Percentiles rank a stretch among this genome's conserved stretches.
Evolutionary conservation across 352 stramenopile genomes (phyloP).

Genomic region (Phytophthora quininea): DNA sequence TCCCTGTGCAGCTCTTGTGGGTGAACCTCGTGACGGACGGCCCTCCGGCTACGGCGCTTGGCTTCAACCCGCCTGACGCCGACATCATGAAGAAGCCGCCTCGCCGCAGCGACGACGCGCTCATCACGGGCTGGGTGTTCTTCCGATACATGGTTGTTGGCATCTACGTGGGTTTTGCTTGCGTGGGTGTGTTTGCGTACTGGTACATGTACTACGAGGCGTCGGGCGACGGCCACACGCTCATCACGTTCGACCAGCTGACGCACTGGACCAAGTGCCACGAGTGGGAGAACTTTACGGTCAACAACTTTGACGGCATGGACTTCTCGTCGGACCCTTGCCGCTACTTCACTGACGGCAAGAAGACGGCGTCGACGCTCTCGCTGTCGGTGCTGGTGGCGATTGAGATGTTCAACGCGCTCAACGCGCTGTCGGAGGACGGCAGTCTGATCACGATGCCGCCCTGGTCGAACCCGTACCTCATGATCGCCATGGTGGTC

Average conservation of each 20-base stretch:
- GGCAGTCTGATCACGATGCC: slow-evolving; percentile 92
- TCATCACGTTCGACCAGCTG: slow-evolving; percentile 91
- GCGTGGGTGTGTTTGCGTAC: slow-evolving; percentile 93
- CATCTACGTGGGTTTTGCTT: slow-evolving; percentile 93
- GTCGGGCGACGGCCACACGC: slow-evolving; percentile 91
- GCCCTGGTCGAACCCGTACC: slow-evolving; percentile 94
- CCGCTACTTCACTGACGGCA: slow-evolving; percentile 93
- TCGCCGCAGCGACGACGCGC: slow-evolving; percentile 94
- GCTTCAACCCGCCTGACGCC: slow-evolving; percentile 98
- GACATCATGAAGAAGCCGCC: slow-evolving; percentile 98
- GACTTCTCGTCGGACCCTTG: slow-evolving; percentile 91
- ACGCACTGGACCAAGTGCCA: slow-evolving; percentile 92
- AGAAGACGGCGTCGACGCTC: slow-evolving; percentile 92
- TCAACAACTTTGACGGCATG: slow-evolving; percentile 92
- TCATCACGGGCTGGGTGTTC: slow-evolving; percentile 98
- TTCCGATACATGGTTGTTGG: slow-evolving; percentile 97
- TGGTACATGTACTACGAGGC: slow-evolving; percentile 94
- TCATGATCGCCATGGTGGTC: slow-evolving; percentile 93
- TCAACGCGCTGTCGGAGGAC: slow-evolving; percentile 95
- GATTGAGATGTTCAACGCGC: slow-evolving; percentile 96
- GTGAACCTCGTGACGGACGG: slow-evolving; percentile 99
- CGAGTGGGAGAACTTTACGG: slow-evolving; percentile 91
- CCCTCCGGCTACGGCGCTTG: slow-evolving; percentile 96
- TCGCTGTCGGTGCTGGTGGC: slow-evolving; percentile 94
- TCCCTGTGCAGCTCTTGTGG: slow-evolving; percentile 99